Base-by-base conservation (phyloP, 495 filamentous ascomycete species). In the Lichenothelia convexa region DNA sequence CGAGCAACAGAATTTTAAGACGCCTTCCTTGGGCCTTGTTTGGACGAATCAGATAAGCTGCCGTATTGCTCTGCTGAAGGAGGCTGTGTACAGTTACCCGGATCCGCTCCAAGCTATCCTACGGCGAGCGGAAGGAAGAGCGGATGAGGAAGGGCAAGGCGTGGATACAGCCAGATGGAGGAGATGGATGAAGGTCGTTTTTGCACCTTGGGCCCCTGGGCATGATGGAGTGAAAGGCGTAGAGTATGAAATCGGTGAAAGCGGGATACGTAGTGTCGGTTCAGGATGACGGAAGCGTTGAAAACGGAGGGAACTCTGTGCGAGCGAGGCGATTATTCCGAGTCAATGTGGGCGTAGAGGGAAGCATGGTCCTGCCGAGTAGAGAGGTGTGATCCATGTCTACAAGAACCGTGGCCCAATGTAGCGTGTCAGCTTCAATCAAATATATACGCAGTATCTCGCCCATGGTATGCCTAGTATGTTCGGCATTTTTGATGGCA, bases 21-120 rank as follows among this genome's bases (percentile, higher is more conserved):
- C 80, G 0, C 89, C 89, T 0, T 73, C 78, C 6, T 58, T 95
- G 36, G 89, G 89, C 0, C 63, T 93, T 9, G 72, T 86, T 18
- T 97, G 89, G 89, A 71, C 80, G 22, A 91, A 83, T 39, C 80
- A 89, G 58, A 72, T 95, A 29, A 68, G 78, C 2, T 74, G 68
- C 45, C 74, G 89, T 6, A 71, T 97, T 36, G 84, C 80, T 3
- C 51, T 97, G 34, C 71, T 78, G 40, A 86, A 57, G 38, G 21
- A 48, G 19, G 48, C 54, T 0, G 34, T 55, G 1, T 53, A 39
- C 38, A 20, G 39, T 15, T 33, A n/a, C 19, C 36, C 38, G 1
- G n/a, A n/a, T n/a, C 39, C 43, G 12, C 32, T 24, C 19, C 30
- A 27, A 41, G 43, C 34, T 32, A 38, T 30, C 36, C n/a, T n/a